Conservation (phyloP, 306 rosid species). For the Phaseolus lunatus region DNA sequence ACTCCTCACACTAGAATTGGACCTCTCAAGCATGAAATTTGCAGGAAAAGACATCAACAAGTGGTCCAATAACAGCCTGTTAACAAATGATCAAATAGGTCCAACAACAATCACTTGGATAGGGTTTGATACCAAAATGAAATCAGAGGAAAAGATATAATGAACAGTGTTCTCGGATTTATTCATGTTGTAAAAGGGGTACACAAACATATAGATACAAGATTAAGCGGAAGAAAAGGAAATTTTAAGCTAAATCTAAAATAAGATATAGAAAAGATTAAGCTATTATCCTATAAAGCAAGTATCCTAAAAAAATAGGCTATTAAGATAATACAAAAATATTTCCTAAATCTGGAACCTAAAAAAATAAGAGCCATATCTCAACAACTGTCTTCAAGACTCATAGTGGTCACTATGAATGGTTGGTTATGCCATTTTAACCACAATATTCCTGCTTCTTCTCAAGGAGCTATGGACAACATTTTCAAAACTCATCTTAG, state of each 20-base stretch:
- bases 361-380: neutral
- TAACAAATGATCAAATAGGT: neutral
- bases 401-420: neutral
- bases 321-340: neutral
- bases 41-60: neutral
- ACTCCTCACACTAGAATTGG: neutral
- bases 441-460: neutral
- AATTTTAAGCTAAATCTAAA: neutral
- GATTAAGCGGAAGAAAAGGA: neutral
- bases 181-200: neutral
- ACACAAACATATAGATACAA: neutral
- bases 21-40: neutral
- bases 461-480: neutral
- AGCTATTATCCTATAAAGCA: neutral
- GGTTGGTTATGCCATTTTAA: neutral
- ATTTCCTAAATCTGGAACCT: neutral
- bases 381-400: neutral
- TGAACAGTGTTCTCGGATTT: neutral
- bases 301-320: neutral
- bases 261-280: neutral
- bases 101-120: neutral
- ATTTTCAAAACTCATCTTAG: neutral
- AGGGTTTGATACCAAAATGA: neutral
- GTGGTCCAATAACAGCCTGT: neutral
- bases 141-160: neutral